These are phyloP conservation scores for Hanseniaspora meyeri DNA, from an alignment of 805 yeast species.

Conservation along the genomic window DNA sequence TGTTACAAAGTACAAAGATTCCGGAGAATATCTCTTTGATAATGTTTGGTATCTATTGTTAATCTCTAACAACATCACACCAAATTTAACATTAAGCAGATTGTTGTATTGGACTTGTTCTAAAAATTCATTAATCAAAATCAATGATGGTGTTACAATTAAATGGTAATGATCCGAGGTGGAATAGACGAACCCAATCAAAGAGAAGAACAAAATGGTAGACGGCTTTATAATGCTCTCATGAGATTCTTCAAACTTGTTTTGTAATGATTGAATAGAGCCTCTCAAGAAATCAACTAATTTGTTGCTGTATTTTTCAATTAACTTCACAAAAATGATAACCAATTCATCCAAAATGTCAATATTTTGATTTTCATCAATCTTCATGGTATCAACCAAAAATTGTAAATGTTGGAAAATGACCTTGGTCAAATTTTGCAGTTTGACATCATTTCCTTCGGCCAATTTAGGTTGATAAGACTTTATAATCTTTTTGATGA, in stretches of 20 bases:
- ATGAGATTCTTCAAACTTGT: conserved; percentile 32
- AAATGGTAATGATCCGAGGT: conserved; percentile 93
- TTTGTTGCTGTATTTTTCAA: conserved; percentile 52
- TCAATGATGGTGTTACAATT: conserved; percentile 70
- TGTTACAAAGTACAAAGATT: conserved; percentile 48
- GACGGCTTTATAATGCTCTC: conserved; percentile 31
- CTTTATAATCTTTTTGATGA: conserved; percentile 45
- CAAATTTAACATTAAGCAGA: conserved; percentile 39
- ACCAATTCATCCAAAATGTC: conserved; percentile 33
- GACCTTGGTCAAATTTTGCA: conserved; percentile 51
- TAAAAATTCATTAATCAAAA: conserved; percentile 60
- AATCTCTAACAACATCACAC: conserved; percentile 53
- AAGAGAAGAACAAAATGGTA: conserved; percentile 55
- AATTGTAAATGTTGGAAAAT: conserved; percentile 50
- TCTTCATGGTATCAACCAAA: conserved; percentile 31
- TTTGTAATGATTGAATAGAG: conserved; percentile 44
- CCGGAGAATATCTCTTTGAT: conserved; percentile 76
- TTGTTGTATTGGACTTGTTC: conserved; percentile 37
- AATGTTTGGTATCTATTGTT: conserved; percentile 62
- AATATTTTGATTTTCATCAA: conserved; percentile 25
- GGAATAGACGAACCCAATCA: conserved; percentile 71
- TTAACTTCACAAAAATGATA: conserved; percentile 37
- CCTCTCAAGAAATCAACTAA: conserved; percentile 53
- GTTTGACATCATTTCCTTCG: conserved; percentile 65
- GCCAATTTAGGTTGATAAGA: conserved; percentile 65